Evolutionary conservation across 371 early-diverging fungal species (phyloP), one percentile per base, ranked within the genome.

Genomic region (Apophysomyces sp.): DNA sequence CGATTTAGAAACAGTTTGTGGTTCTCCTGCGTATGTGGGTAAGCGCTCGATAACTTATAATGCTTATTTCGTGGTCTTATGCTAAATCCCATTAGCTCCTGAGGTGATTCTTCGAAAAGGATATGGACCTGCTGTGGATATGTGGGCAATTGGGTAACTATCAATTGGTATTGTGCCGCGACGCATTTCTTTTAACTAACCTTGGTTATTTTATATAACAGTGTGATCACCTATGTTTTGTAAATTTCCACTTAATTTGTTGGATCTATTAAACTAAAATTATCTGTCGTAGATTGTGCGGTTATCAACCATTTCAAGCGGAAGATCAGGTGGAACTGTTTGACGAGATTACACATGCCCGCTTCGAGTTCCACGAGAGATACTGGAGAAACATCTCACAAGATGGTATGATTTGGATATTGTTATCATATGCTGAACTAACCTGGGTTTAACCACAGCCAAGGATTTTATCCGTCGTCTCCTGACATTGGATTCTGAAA

Each of bases 391-490:
- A 85, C 34, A 86, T 94, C 34, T 92, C 93, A 2, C 78, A 83
- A 27, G 82, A 88, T 65, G 89, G 86, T 82, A 73, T 52, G 28
- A 58, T 52, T 15, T 30, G n/a, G n/a, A n/a, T n/a, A n/a, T 30
- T 15, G 13, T 6, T 58, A 30, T 39, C 16, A 18, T 16, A 18
- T 7, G 18, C 12, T 3, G 13, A 26, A 4, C 13, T 34, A 34
- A 0, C 13, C 8, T 34, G 34, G 34, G 26, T 39, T 29, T 55
- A 13, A 44, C 34, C 9, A 49, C 61, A 91, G 97, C 96, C 60
- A 94, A 94, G 70, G 92, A 94, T 69, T 96, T 98, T 65, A 95
- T 98, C 69, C 84, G 89, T 26, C 77, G 78, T 40, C 73, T 92
- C 6, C 81, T 98, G 34, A 75, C 84, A n/a, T 76, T 92, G 27